Conservation (phyloP, 495 filamentous ascomycete genomes). For the Glarea lozoyensis region DNA sequence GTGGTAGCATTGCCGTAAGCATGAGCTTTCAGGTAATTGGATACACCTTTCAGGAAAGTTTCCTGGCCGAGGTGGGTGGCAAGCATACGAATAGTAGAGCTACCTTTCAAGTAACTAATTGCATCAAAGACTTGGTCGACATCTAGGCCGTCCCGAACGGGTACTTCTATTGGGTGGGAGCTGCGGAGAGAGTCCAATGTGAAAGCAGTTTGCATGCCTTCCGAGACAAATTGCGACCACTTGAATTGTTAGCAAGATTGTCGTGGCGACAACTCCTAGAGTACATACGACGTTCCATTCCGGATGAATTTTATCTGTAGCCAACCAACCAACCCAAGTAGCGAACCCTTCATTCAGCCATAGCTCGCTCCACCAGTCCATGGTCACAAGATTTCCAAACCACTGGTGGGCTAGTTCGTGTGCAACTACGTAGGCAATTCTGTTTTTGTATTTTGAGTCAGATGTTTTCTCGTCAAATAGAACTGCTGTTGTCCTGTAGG, state of each 20-base stretch:
- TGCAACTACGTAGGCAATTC: constrained; percentile 89
- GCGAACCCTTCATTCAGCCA: constrained; percentile 98
- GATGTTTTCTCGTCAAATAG: constrained; percentile 88
- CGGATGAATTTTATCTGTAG: constrained; percentile 82
- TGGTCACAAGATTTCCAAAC: constrained; percentile 94
- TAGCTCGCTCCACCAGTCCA: constrained; percentile 88
- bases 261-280: too few species aligned
- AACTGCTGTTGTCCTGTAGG: constrained; percentile 88
- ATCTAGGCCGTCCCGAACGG: constrained; percentile 79
- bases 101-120: constrained; percentile 93
- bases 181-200: constrained; percentile 78
- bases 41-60: constrained; percentile 81
- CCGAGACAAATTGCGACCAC: constrained; percentile 94
- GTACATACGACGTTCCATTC: constrained; percentile 92
- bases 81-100: constrained; percentile 91
- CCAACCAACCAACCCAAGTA: constrained; percentile 96
- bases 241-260: too few species aligned
- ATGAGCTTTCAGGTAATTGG: constrained; percentile 78
- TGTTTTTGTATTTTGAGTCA: constrained; percentile 77
- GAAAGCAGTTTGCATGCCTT: constrained; percentile 86
- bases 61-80: constrained; percentile 76
- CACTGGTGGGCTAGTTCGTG: constrained; percentile 97
- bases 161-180: constrained; percentile 92
- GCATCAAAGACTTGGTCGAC: constrained; percentile 95
- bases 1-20: constrained; percentile 93